Evolutionary conservation across 345 rosid species (phyloP).

Genomic region (Dimocarpus longan): DNA sequence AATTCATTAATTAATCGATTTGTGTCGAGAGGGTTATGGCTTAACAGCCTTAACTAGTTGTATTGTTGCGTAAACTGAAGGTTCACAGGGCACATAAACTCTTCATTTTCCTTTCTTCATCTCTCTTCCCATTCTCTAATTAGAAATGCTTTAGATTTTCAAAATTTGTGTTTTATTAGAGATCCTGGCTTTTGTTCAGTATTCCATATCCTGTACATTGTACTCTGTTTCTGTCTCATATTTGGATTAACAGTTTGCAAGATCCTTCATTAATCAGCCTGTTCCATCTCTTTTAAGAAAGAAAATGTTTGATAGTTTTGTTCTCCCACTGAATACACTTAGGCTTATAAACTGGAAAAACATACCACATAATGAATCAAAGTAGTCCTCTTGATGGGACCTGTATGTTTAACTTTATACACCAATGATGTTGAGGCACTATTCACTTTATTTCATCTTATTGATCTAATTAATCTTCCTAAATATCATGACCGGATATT

Average conservation of each 20-base stretch:
- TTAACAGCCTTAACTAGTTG: not conserved
- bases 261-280: not conserved
- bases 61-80: not conserved
- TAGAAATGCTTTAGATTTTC: not conserved
- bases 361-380: not conserved
- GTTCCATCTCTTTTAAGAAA: not conserved
- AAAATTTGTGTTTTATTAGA: not conserved
- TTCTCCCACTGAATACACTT: not conserved
- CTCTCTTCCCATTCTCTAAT: not conserved
- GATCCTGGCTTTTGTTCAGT: not conserved
- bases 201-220: not conserved
- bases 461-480: not conserved
- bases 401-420: not conserved
- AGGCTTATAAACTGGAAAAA: not conserved
- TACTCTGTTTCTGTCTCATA: not conserved
- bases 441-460: not conserved
- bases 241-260: not conserved
- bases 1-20: not conserved
- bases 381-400: not conserved
- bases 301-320: not conserved
- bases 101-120: not conserved
- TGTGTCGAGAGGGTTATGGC: not conserved
- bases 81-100: not conserved
- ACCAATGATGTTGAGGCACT: not conserved
- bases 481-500: not conserved